Evolutionary conservation across 129 eudicot genomes (phyloP), one percentile per base, ranked within the genome.

Genomic region (Saposhnikovia divaricata): DNA sequence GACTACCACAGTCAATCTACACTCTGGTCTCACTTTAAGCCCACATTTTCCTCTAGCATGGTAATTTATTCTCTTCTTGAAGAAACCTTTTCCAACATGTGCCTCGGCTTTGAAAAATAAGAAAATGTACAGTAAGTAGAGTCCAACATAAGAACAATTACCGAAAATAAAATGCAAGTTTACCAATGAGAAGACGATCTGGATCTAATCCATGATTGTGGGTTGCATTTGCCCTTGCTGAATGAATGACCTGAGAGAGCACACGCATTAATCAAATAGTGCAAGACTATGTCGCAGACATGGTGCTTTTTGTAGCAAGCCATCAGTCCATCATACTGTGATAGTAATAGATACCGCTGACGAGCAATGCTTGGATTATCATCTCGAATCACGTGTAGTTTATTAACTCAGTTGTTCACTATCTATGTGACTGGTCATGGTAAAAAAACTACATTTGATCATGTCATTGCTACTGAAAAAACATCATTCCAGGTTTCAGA

Each of bases 171-270:
- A 37, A 50, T 43, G 80, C 39, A 23, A 51, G 10, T 59, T 66
- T 94, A 94, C 98, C 98, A 81, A 94, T 93, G 73, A 94, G 87
- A 83, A 94, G 98, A 55, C 97, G 93, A 55, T 91, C 97, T 14
- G 96, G 87, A 76, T 91, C 96, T 66, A 94, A 85, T 28, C 96
- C 91, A 45, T 91, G 83, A 87, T 94, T 94, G 85, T 94, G 97
- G 59, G 91, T 87, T 79, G 98, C 98, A 86, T 94, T 94, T 82
- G 98, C 97, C 61, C 98, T 85, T 28, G 96, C 98, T 68, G 98
- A 94, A 87, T 94, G 98, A 63, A 94, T 92, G 48, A 94, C 98
- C 98, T 94, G 92, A 86, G 15, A 39, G 15, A 18, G 43, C 73
- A 68, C 37, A 40, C 0, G 34, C 18, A 66, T 63, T 61, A 25